Evolutionary conservation across 192 early-diverging fungal species (phyloP), one percentile per base, ranked within the genome.

Genomic region (Podila verticillata): DNA sequence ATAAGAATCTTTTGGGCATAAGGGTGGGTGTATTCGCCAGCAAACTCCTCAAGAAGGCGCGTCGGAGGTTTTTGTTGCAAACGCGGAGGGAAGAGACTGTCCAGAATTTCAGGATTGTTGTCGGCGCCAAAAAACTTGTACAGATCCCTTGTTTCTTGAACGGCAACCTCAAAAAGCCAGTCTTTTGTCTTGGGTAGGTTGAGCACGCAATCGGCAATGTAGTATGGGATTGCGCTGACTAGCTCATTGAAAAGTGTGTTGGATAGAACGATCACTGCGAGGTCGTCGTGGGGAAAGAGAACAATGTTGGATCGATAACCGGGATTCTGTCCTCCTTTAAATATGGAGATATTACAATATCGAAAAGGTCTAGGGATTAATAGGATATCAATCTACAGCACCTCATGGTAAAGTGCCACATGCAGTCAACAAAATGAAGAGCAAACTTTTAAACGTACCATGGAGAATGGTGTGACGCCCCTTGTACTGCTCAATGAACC

Each of bases 401-500:
- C 62, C 0, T 63, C 39, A 63, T 63, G 62, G 62, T 63, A 63
- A 63, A 64, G 44, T 63, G 39, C 47, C 15, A 29, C 44, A 49
- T 28, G 35, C 47, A 64, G 28, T 49, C 44, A 64, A 64, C 44
- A 64, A 64, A 48, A 48, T 64, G 47, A 66, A 22, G 20, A 49
- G 49, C 32, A 56, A 66, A 56, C 49, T 54, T 56, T 34, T 56
- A 56, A 66, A 66, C 64, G 49, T 58, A 59, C 66, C 34, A 59
- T 59, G 66, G 56, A 22, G 20, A 4, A 36, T 3, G 10, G 57
- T 58, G n/a, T 31, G 66, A 68, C 26, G 66, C n/a, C 57, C 66
- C 34, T 68, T 68, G 66, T 68, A 68, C n/a, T 68, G 56, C 24
- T 67, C 54, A 39, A 68, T 68, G 56, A 68, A 29, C 66, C 66